Base-by-base conservation (phyloP, 2,329 filamentous ascomycete species). In the Microthyrium microscopicum region DNA sequence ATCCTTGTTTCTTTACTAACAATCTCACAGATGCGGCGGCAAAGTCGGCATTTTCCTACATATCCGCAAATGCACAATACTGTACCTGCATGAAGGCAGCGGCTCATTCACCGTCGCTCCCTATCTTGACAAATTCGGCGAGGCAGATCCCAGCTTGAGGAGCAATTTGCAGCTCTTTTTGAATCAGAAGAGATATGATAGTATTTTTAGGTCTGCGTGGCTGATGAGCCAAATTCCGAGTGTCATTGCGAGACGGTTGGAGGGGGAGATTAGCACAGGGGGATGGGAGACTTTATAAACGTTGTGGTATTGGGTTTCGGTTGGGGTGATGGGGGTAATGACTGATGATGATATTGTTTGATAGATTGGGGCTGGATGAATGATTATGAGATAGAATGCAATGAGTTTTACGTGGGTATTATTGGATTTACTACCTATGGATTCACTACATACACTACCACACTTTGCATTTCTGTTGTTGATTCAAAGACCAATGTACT, bases 31-130 rank as follows among this genome's bases (percentile, higher is more conserved):
- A 46, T 95, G 87, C 54, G 84, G 89, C 49, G 72, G 75, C 40
- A 84, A 83, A 45, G 74, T 92, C 30, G 89, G 89, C n/a, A 62
- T 94, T 21, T 95, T 91, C 60, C 77, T 98, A 54, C 93, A 92
- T 53, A 87, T 98, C 45, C 79, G 89, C 44, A 95, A 95, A 60
- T 95, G 91, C 59, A 82, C 78, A 44, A 74, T 92, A 26, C 72
- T 92, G 39, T 92, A 92, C 54, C 62, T 92, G 35, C 84, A 93
- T 57, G 73, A 77, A 39, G 63, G 66, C 20, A 79, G 80, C 29
- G 89, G 89, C 25, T 84, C 79, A 18, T 98, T 79, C 61, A 76
- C 77, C 41, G 70, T 77, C 26, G 87, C 89, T 4, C 89, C 89
- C 1, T 98, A 95, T 54, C 77, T 95, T 41, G 89, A 98, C 55